A percentile compares a stretch with the other conserved stretches of the same genome.
Conservation (phyloP, 1,284 basidiomycete genomes). For the Moesziomyces aphidis region DNA sequence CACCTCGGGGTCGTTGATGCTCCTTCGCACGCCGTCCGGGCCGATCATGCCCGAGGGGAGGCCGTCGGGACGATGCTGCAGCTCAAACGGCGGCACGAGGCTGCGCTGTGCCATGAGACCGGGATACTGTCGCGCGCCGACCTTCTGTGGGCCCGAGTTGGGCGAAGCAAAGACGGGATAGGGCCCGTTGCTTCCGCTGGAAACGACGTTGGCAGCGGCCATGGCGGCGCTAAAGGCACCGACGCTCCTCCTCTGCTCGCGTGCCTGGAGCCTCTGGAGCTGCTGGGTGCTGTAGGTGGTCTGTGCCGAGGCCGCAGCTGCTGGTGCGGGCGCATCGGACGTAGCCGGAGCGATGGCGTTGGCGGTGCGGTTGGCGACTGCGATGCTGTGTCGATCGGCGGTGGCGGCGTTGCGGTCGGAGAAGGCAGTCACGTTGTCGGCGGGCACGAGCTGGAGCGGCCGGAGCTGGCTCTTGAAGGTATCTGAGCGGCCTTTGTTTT, state of each 20-base stretch:
- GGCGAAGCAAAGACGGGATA: conserved; percentile 60
- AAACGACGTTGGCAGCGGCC: conserved; percentile 50
- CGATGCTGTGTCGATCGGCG: conserved; percentile 20
- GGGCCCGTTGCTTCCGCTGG: conserved; percentile 58
- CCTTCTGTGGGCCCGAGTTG: conserved; percentile 24
- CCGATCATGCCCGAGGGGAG: conserved; percentile 59
- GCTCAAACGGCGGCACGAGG: conserved; percentile 65
- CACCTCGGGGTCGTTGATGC: conserved; percentile 74
- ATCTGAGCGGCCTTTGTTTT: conserved; percentile 20
- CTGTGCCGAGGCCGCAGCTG: conserved; percentile 5
- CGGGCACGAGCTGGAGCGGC: conserved; percentile 52
- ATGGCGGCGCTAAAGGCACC: conserved; percentile 59
- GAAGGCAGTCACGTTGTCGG: conserved; percentile 28
- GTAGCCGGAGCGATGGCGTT: conserved; percentile 3
- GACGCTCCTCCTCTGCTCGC: conserved; percentile 58
- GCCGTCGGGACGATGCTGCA: conserved; percentile 64
- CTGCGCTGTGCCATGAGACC: conserved; percentile 64
- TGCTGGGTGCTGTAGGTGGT: conserved; percentile 57
- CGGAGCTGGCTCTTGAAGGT: conserved; percentile 51
- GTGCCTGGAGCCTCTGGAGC: conserved; percentile 55
- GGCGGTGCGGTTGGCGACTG: conserved; percentile 13
- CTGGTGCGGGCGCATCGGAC: conserved; percentile 7
- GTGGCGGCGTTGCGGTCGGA: conserved; percentile 15
- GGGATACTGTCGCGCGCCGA: conserved; percentile 54
- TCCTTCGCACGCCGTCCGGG: conserved; percentile 58